Evolutionary conservation across 2,329 filamentous ascomycete species (phyloP).

Genomic region (Sclerotinia trifoliorum): DNA sequence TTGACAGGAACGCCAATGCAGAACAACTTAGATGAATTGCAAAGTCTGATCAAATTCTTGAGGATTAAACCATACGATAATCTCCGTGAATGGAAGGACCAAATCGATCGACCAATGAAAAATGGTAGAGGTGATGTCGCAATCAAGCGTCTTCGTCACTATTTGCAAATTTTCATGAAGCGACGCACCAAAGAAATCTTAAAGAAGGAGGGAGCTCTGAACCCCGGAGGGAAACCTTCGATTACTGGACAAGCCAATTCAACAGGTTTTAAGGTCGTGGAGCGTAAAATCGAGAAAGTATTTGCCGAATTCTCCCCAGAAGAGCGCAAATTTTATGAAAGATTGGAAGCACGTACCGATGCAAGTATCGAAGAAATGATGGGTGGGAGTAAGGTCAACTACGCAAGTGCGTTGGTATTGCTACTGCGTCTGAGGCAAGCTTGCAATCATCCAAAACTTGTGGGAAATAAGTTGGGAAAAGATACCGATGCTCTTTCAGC

Average conservation of each 20-base stretch:
- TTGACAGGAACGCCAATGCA: slow-evolving; percentile 96
- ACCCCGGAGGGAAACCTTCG: slow-evolving; percentile 66
- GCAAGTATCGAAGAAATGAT: slow-evolving; percentile 87
- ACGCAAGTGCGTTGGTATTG: slow-evolving; percentile 89
- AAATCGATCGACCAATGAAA: slow-evolving; percentile 88
- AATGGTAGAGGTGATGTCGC: slow-evolving; percentile 85
- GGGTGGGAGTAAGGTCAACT: slow-evolving; percentile 74
- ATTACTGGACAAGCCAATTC: slow-evolving; percentile 48
- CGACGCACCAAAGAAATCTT: slow-evolving; percentile 97
- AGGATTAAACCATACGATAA: slow-evolving; percentile 90
- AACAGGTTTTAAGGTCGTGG: slow-evolving; percentile 83
- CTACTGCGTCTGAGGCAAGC: slow-evolving; percentile 88
- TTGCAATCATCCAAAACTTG: slow-evolving; percentile 89
- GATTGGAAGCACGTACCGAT: slow-evolving; percentile 80
- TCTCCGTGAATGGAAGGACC: slow-evolving; percentile 81
- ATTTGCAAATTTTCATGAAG: slow-evolving; percentile 95
- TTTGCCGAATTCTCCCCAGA: slow-evolving; percentile 73
- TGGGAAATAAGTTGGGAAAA: slow-evolving; percentile 79
- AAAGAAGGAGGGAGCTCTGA: slow-evolving; percentile 79
- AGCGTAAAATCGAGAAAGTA: slow-evolving; percentile 81
- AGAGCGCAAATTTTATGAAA: slow-evolving; percentile 82
- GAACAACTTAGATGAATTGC: slow-evolving; percentile 94
- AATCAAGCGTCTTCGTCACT: slow-evolving; percentile 78
- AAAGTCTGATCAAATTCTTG: slow-evolving; percentile 89
- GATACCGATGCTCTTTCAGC: slow-evolving; percentile 82